phyloP scores from a whole-genome alignment of 306 rosid genomes.

The Cucurbita argyrosperma region DNA sequence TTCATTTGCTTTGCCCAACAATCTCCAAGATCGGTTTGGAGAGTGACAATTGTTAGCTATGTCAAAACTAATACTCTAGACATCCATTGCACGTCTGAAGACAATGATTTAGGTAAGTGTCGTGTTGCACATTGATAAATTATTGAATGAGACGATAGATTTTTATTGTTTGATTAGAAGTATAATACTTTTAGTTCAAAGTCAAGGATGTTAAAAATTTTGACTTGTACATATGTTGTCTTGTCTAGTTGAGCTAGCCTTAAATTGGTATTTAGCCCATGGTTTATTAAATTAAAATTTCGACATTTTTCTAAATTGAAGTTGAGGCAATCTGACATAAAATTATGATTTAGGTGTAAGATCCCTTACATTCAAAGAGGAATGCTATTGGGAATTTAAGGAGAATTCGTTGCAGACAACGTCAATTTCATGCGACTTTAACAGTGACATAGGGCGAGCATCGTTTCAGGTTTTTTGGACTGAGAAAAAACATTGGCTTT shows the following conservation, averaged over 20 bases:
- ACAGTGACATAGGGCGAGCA: neutral
- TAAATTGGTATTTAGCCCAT: too few relatives aligned
- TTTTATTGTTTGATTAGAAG: too few relatives aligned
- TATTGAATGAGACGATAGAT: too few relatives aligned
- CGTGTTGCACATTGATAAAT: too few relatives aligned
- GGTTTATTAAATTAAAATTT: too few relatives aligned
- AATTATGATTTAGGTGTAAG: neutral
- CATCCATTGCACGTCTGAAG: neutral
- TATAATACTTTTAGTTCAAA: too few relatives aligned
- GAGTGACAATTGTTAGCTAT: neutral
- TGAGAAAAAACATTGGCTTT: neutral
- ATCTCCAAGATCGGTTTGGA: neutral
- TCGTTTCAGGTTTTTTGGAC: neutral
- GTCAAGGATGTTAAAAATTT: too few relatives aligned
- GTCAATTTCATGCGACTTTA: neutral
- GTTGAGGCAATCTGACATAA: too few relatives aligned
- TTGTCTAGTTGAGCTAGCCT: too few relatives aligned
- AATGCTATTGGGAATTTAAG: neutral
- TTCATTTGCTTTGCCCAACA: neutral
- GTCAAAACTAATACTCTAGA: neutral
- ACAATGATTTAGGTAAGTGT: neutral
- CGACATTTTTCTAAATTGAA: too few relatives aligned
- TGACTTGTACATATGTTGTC: too few relatives aligned
- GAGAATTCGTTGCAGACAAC: neutral
- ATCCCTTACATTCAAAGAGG: neutral